Percentiles rank a stretch among this genome's conserved stretches.
phyloP scores from a whole-genome alignment of 1,139 yeast species.

The Trichomonascaceae sp. region DNA sequence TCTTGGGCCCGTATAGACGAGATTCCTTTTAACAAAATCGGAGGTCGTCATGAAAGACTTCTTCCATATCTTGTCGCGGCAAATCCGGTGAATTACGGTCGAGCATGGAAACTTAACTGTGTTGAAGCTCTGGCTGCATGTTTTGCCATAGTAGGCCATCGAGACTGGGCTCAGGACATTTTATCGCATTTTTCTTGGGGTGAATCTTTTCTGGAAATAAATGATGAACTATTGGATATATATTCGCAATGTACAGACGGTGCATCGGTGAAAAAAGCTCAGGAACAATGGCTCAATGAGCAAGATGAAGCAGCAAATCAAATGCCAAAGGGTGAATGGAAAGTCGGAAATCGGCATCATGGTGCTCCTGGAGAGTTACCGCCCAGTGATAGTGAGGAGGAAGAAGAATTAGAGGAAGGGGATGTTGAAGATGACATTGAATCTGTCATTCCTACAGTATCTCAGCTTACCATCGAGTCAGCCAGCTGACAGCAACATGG shows the following conservation, averaged over 20 bases:
- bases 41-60: conserved; percentile 82
- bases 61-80: conserved; percentile 94
- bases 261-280: conserved; percentile 65
- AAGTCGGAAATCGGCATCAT: conserved; percentile 70
- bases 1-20: conserved; percentile 97
- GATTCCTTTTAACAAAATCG: conserved; percentile 87
- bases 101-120: conserved; percentile 94
- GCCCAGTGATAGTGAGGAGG: conserved; percentile 27
- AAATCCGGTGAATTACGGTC: conserved; percentile 93
- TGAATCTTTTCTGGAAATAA: conserved; percentile 71
- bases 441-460: not conserved
- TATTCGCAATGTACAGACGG: conserved; percentile 80
- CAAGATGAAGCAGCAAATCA: conserved; percentile 58
- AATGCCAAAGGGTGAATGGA: conserved; percentile 62
- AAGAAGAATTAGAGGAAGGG: conserved; percentile 13
- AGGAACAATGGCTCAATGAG: conserved; percentile 65
- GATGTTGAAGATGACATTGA: conserved; percentile 10
- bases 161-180: conserved; percentile 79
- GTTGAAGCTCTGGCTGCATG: conserved; percentile 98
- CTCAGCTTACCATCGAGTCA: not conserved
- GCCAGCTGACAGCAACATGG: not conserved
- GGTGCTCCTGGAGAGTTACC: conserved; percentile 30
- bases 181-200: conserved; percentile 92
- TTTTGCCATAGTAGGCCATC: conserved; percentile 87
- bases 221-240: conserved; percentile 65